Evolutionary conservation across 352 stramenopile genomes (phyloP).

Genomic region (Pythium periplocum): DNA sequence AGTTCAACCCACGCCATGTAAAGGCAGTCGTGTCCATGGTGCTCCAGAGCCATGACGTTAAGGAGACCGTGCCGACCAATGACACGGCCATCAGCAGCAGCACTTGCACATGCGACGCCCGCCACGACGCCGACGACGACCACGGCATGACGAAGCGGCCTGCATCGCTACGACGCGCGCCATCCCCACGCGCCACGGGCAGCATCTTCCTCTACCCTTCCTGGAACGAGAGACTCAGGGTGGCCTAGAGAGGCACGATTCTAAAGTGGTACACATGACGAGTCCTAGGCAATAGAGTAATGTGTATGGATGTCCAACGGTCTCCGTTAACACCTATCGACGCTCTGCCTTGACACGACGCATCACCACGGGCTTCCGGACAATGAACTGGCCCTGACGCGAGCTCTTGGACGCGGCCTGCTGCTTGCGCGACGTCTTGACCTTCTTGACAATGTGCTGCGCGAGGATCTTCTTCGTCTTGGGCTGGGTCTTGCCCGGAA

Average conservation of each 20-base stretch:
- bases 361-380: conserved; percentile 39
- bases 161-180: conserved; percentile 1
- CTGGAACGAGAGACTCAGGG: too few relatives aligned
- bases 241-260: too few relatives aligned
- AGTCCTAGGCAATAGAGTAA: too few relatives aligned
- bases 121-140: conserved; percentile 6
- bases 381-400: conserved; percentile 27
- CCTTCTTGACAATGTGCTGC: conserved; percentile 25
- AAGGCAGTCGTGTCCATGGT: neutral
- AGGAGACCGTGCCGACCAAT: conserved; percentile 5
- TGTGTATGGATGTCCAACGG: too few relatives aligned
- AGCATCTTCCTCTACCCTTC: too few relatives aligned
- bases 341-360: conserved; percentile 18
- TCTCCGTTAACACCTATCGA: too few relatives aligned
- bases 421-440: conserved; percentile 22
- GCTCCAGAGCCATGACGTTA: conserved; percentile 4
- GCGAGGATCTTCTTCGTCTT: conserved; percentile 21
- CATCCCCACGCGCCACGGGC: too few relatives aligned
- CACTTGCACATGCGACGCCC: conserved; percentile 14
- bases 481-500: conserved; percentile 32
- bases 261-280: too few relatives aligned
- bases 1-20: too few relatives aligned
- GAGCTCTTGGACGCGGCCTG: conserved; percentile 26
- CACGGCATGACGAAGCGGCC: conserved; percentile 1
- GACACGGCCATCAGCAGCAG: conserved; percentile 6